phyloP scores from a whole-genome alignment of 116 monocot species.

The Trichopus zeylanicus region DNA sequence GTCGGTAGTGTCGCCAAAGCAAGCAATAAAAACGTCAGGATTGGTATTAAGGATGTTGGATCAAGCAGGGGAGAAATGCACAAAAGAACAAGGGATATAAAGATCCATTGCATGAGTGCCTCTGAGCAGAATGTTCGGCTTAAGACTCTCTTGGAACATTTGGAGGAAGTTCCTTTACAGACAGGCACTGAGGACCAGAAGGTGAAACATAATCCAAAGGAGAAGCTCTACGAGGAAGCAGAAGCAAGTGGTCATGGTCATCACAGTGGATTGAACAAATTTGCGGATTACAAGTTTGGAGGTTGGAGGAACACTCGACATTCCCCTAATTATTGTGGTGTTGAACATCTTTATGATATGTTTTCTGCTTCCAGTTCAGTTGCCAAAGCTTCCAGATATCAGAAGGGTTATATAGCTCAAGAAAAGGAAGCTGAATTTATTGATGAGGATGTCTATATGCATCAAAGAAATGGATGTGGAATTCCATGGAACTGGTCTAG shows the following conservation, averaged over 20 bases:
- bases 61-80: conserved; percentile 7
- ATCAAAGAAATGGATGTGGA: conserved; percentile 49
- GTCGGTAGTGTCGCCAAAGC: too few relatives aligned
- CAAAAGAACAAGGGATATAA: conserved; percentile 1
- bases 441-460: conserved; percentile 19
- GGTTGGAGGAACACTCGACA: conserved; percentile 9
- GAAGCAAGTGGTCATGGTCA: conserved; percentile 11
- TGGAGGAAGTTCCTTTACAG: conserved; percentile 14
- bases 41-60: conserved; percentile 8
- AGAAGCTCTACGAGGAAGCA: conserved; percentile 5
- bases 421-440: conserved; percentile 20
- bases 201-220: background rate
- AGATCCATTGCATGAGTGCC: background rate
- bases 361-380: conserved; percentile 25
- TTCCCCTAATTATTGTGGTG: conserved; percentile 13
- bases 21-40: background rate
- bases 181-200: conserved; percentile 14
- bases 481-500: conserved; percentile 70
- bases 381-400: conserved; percentile 5
- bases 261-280: conserved; percentile 18
- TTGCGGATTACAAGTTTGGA: conserved; percentile 23
- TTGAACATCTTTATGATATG: conserved; percentile 9
- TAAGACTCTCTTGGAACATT: conserved; percentile 20
- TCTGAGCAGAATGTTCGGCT: background rate
- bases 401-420: conserved; percentile 1